phyloP scores from a whole-genome alignment of 176 grass and related monocot genomes.

The Triticum dicoccoides region DNA sequence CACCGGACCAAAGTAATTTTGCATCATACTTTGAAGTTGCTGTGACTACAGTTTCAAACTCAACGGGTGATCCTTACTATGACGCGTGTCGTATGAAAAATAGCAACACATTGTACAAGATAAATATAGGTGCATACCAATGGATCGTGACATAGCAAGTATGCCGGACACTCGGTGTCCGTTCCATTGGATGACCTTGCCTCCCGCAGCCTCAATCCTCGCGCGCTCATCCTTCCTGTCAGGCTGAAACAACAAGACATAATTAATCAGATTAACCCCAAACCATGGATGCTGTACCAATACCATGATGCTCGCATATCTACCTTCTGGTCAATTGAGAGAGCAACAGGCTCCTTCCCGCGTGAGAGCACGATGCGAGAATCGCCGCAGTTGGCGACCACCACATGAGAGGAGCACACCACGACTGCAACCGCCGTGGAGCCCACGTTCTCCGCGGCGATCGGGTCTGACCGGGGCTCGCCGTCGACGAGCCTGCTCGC shows the following conservation, averaged over 20 bases:
- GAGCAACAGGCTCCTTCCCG: slow-evolving; percentile 48
- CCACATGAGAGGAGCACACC: slow-evolving; percentile 61
- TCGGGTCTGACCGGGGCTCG: neutral
- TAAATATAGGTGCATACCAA: slow-evolving; percentile 48
- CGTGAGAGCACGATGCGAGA: slow-evolving; percentile 63
- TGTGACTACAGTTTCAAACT: neutral
- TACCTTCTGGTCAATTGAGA: slow-evolving; percentile 85
- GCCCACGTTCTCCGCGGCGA: slow-evolving; percentile 59
- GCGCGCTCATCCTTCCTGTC: slow-evolving; percentile 62
- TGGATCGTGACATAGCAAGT: slow-evolving; percentile 78
- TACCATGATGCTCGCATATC: neutral
- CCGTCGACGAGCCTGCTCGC: slow-evolving; percentile 19
- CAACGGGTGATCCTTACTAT: neutral
- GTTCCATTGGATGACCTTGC: slow-evolving; percentile 76
- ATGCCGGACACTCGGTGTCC: slow-evolving; percentile 67
- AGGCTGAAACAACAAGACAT: slow-evolving; percentile 44
- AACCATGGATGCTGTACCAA: neutral
- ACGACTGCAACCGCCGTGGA: slow-evolving; percentile 55
- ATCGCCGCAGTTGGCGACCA: slow-evolving; percentile 70
- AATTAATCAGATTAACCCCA: neutral
- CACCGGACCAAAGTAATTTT: neutral
- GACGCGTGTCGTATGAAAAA: neutral
- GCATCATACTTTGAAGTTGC: neutral
- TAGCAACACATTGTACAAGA: neutral
- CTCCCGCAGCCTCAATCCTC: slow-evolving; percentile 59